phyloP scores from a whole-genome alignment of 2,329 filamentous ascomycete species.

The Pseudogymnoascus sp. region DNA sequence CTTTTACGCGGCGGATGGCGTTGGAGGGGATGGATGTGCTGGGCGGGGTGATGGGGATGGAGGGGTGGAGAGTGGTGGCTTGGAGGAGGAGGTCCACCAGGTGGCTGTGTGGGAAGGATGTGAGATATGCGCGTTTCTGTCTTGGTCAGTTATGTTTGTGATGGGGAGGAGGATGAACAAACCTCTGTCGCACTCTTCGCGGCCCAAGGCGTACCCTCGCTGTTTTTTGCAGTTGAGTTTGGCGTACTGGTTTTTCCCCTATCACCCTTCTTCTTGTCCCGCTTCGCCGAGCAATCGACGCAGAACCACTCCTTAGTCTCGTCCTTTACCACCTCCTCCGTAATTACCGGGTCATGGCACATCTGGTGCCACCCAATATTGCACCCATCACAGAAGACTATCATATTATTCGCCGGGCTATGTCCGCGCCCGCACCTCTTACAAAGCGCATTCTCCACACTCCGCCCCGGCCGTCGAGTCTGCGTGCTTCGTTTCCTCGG shows the following conservation, averaged over 20 bases:
- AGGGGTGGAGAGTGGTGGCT: slow-evolving; percentile 52
- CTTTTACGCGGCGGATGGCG: slow-evolving; percentile 19
- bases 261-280: slow-evolving; percentile 34
- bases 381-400: slow-evolving; percentile 80
- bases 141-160: slow-evolving; percentile 13
- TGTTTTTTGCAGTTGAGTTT: slow-evolving; percentile 16
- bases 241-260: slow-evolving; percentile 24
- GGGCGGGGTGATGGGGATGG: slow-evolving; percentile 55
- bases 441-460: slow-evolving; percentile 52
- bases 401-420: slow-evolving; percentile 65
- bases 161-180: slow-evolving; percentile 14
- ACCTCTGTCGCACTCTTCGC: slow-evolving; percentile 33
- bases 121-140: slow-evolving; percentile 56
- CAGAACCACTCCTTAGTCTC: slow-evolving; percentile 67
- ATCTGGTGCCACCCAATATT: slow-evolving; percentile 73
- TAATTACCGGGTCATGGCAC: slow-evolving; percentile 69
- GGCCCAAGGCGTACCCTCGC: slow-evolving; percentile 11
- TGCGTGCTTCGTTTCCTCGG: slow-evolving; percentile 33
- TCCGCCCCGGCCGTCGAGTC: slow-evolving; percentile 46
- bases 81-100: slow-evolving; percentile 59
- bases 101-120: slow-evolving; percentile 49
- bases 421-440: slow-evolving; percentile 64
- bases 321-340: slow-evolving; percentile 58
- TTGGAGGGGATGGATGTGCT: slow-evolving; percentile 11
- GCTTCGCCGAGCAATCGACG: slow-evolving; percentile 46